Conservation (phyloP, 768 basidiomycete genomes). For the Amylocystis lapponica region DNA sequence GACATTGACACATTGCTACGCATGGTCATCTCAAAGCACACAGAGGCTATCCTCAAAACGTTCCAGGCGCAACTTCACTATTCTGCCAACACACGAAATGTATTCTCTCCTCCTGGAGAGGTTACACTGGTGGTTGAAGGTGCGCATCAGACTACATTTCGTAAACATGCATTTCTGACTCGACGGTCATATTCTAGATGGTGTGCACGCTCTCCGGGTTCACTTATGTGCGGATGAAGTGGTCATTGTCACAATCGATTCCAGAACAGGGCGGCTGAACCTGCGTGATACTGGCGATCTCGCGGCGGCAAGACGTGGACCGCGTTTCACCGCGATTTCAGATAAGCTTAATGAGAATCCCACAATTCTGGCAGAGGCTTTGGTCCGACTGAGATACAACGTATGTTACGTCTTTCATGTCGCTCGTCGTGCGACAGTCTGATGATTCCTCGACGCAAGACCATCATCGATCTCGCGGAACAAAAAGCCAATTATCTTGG, state of each 20-base stretch:
- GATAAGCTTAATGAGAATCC: slow-evolving; percentile 71
- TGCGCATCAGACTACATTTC: no score
- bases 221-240: slow-evolving; percentile 73
- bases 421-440: no score
- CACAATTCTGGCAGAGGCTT: slow-evolving; percentile 44
- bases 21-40: slow-evolving; percentile 60
- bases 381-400: slow-evolving; percentile 54
- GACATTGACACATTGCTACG: slow-evolving; percentile 70
- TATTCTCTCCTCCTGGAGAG: slow-evolving; percentile 60
- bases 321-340: slow-evolving; percentile 53
- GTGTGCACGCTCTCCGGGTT: slow-evolving; percentile 53
- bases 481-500: slow-evolving; percentile 85
- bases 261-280: slow-evolving; percentile 72
- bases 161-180: neutral
- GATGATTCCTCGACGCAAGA: slow-evolving; percentile 54
- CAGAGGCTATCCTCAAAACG: slow-evolving; percentile 50
- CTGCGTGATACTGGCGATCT: slow-evolving; percentile 80
- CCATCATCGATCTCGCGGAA: slow-evolving; percentile 75
- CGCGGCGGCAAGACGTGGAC: slow-evolving; percentile 65
- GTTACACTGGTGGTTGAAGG: slow-evolving; percentile 53
- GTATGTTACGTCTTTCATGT: slow-evolving; percentile 38
- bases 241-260: slow-evolving; percentile 72
- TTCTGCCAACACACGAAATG: slow-evolving; percentile 40
- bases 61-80: slow-evolving; percentile 52
- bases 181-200: slow-evolving; percentile 31